These are phyloP conservation scores for Euryodendron excelsum DNA, from an alignment of 148 eudicot genomes.

Conservation along the genomic window DNA sequence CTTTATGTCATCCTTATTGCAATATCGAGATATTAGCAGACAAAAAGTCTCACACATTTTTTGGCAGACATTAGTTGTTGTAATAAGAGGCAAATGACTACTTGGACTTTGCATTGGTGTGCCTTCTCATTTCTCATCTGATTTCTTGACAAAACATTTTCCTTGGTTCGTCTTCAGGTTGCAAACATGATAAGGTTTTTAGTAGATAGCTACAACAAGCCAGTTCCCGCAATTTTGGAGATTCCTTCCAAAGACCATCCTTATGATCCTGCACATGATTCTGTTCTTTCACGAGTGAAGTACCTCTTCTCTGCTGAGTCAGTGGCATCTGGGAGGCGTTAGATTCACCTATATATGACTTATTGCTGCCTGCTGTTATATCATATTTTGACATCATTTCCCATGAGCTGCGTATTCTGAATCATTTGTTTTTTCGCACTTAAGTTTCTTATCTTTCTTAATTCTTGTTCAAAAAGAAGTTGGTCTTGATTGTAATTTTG, in stretches of 20 bases:
- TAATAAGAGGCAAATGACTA: neutral
- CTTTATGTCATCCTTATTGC: too few species aligned
- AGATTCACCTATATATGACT: slow-evolving; percentile 5
- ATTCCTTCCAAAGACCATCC: slow-evolving; percentile 99
- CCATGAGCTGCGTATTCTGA: neutral
- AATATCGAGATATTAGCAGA: too few species aligned
- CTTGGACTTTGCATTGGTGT: neutral
- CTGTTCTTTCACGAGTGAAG: slow-evolving; percentile 90
- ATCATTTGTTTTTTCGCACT: neutral
- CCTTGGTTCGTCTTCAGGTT: slow-evolving; percentile 42
- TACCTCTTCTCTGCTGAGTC: slow-evolving; percentile 81
- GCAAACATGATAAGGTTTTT: slow-evolving; percentile 92
- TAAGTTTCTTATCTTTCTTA: neutral
- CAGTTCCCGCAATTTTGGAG: slow-evolving; percentile 92
- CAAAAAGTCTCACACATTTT: neutral
- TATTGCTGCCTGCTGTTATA: neutral
- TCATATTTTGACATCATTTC: neutral
- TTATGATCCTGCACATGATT: slow-evolving; percentile 92
- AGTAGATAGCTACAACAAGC: slow-evolving; percentile 95
- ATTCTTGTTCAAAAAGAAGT: neutral
- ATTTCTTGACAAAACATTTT: neutral
- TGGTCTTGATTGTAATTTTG: neutral
- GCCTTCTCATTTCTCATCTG: neutral
- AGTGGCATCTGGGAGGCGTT: slow-evolving; percentile 61
- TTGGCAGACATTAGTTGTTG: neutral